phyloP scores from a whole-genome alignment of 371 early-diverging fungal species.

The Mucor circinelloides region DNA sequence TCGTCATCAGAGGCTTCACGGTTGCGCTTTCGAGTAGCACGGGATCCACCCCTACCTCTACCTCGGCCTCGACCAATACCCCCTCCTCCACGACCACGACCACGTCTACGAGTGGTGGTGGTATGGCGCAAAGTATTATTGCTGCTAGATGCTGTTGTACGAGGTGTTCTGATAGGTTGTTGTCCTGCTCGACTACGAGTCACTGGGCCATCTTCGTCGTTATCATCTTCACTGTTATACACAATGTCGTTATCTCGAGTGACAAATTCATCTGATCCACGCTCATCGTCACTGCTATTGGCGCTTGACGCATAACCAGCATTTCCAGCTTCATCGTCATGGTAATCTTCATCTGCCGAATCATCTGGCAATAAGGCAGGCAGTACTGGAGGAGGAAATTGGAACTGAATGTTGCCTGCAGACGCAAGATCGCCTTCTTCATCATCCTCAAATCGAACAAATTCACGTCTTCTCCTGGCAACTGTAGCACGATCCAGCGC shows the following conservation, averaged over 20 bases:
- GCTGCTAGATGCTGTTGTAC: background rate
- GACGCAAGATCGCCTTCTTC: constrained; percentile 54
- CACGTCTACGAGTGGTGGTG: constrained; percentile 2
- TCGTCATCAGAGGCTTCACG: constrained; percentile 34
- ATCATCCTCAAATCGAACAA: constrained; percentile 52
- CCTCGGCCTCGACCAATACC: constrained; percentile 3
- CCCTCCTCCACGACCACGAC: constrained; percentile 14
- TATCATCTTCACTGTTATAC: constrained; percentile 19
- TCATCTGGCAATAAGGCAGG: constrained; percentile 53
- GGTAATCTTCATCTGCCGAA: constrained; percentile 66
- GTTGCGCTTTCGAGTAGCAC: constrained; percentile 23
- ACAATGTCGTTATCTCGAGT: constrained; percentile 21
- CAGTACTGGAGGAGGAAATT: constrained; percentile 26
- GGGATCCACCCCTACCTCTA: constrained; percentile 8
- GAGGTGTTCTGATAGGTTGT: background rate
- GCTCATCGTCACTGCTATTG: constrained; percentile 23
- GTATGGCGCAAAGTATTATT: background rate
- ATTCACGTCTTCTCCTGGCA: constrained; percentile 43
- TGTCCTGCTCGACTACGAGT: constrained; percentile 43
- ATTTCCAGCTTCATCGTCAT: constrained; percentile 27
- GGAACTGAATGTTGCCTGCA: constrained; percentile 51
- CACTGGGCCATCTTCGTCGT: constrained; percentile 35
- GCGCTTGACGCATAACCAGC: constrained; percentile 15
- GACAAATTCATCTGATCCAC: constrained; percentile 32
- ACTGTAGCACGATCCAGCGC: constrained; percentile 50